phyloP scores from a whole-genome alignment of 2,329 filamentous ascomycete genomes.

The Hymenoscyphus albidus region DNA sequence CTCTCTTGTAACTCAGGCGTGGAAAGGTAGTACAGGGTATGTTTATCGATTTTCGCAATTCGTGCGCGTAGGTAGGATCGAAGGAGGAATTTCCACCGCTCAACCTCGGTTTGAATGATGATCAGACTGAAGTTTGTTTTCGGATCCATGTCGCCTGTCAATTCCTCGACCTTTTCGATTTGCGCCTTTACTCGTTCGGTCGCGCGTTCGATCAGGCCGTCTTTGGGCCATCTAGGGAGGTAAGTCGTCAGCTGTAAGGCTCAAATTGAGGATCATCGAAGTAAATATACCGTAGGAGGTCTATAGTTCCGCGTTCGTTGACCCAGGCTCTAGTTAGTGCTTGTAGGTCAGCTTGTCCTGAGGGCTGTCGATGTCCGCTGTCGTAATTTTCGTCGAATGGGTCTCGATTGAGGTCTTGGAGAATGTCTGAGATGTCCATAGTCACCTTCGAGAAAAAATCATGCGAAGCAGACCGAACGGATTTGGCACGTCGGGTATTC shows the following conservation, averaged over 20 bases:
- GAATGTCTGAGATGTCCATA: constrained; percentile 80
- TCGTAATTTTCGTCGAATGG: constrained; percentile 35
- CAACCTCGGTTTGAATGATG: constrained; percentile 92
- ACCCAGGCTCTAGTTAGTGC: constrained; percentile 89
- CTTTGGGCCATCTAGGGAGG: constrained; percentile 57
- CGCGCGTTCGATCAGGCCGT: constrained; percentile 75
- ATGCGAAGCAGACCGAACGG: background rate
- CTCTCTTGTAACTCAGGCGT: constrained; percentile 50
- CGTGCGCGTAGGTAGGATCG: constrained; percentile 77
- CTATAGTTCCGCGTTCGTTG: constrained; percentile 83
- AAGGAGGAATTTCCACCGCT: constrained; percentile 88
- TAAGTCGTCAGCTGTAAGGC: constrained; percentile 11
- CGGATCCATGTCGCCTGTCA: constrained; percentile 82
- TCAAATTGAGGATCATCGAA: background rate
- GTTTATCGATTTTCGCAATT: constrained; percentile 83
- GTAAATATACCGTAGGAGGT: constrained; percentile 69
- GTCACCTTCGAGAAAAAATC: background rate
- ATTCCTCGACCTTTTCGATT: constrained; percentile 67
- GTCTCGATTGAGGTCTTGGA: constrained; percentile 64
- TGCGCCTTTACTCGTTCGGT: constrained; percentile 67
- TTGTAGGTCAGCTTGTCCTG: constrained; percentile 71
- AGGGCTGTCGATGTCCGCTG: constrained; percentile 71
- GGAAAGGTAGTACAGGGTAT: constrained; percentile 70
- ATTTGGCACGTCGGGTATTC: background rate
- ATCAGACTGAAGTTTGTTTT: constrained; percentile 91